These are phyloP conservation scores for Fraxinus platypoda DNA, from an alignment of 305 asterid genomes.

Conservation along the genomic window DNA sequence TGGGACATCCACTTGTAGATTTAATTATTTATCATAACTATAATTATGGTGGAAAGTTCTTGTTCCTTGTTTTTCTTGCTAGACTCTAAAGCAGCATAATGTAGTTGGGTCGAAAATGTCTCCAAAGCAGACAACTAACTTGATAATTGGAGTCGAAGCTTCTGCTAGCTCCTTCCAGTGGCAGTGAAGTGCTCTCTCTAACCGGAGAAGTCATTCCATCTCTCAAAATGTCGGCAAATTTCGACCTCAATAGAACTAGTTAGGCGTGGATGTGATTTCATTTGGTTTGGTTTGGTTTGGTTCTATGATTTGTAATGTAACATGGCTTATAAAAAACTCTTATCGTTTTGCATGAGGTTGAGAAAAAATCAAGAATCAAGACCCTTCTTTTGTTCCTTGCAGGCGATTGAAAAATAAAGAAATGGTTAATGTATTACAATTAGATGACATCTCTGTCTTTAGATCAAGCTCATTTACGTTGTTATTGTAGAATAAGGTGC, in stretches of 20 bases:
- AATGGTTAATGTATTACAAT: too few relatives aligned
- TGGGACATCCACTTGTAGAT: constrained; percentile 22
- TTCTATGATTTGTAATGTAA: too few relatives aligned
- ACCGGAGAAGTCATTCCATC: background rate
- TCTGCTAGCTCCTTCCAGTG: background rate
- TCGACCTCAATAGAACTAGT: background rate
- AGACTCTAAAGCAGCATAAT: background rate
- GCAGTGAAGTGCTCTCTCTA: background rate
- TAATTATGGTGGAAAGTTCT: background rate
- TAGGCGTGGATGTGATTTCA: background rate
- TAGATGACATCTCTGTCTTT: too few relatives aligned
- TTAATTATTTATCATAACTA: constrained; percentile 17
- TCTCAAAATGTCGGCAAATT: background rate
- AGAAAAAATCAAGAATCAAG: too few relatives aligned
- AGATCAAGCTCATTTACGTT: too few relatives aligned
- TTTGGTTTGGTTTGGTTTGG: too few relatives aligned
- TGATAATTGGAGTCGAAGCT: background rate
- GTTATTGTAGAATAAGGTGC: too few relatives aligned
- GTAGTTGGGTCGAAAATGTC: background rate
- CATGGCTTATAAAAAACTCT: too few relatives aligned
- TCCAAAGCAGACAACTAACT: background rate
- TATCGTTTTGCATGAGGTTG: too few relatives aligned
- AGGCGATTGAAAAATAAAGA: too few relatives aligned
- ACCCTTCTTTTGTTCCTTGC: too few relatives aligned
- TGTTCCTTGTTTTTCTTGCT: background rate